Evolutionary conservation across 192 early-diverging fungal genomes (phyloP), one percentile per base, ranked within the genome.

Genomic region (Martensiomyces pterosporus): DNA sequence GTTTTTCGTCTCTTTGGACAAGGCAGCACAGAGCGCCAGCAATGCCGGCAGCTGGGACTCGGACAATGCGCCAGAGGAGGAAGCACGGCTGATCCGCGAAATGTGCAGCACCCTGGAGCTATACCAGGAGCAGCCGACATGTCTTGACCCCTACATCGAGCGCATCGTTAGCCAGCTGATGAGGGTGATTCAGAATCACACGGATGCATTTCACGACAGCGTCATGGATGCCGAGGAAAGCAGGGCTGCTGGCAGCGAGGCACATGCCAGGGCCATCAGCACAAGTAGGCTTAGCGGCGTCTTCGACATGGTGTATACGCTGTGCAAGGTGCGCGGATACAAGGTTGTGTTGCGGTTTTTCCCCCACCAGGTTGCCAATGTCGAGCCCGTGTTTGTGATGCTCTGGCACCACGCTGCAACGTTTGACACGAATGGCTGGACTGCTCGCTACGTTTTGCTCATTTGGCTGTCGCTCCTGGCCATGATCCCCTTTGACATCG

Each of bases 401-500:
- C 60, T 92, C 8, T 60, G 72, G 60, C 33, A 19, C 16, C 45
- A 54, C 29, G 39, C 58, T 17, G 38, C 39, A 18, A 49, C 18
- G 36, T 21, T 15, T 18, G 33, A 6, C 23, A 24, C 12, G 12
- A 54, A 60, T 6, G 39, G 35, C 32, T 99, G 96, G 96, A 82
- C 85, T 19, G 79, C 79, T 1, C 81, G 90, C 12, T 98, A 90
- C 50, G 64, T 93, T 13, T 67, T 87, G 13, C 57, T 95, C 17
- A 78, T 99, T 10, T 97, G 94, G 93, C 71, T 98, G 12, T 94
- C 94, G 8, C 79, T 97, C n/a, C 78, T 97, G 60, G 82, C 82
- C 40, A 95, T 94, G 88, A 83, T 94, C 24, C 97, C 97, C 4
- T 99, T 99, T 65, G 93, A 98, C 57, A 73, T 99, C 10, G 80